Percentiles rank a stretch among this genome's conserved stretches.
phyloP scores from a whole-genome alignment of 371 early-diverging fungal genomes.

The Apophysomyces variabilis region DNA sequence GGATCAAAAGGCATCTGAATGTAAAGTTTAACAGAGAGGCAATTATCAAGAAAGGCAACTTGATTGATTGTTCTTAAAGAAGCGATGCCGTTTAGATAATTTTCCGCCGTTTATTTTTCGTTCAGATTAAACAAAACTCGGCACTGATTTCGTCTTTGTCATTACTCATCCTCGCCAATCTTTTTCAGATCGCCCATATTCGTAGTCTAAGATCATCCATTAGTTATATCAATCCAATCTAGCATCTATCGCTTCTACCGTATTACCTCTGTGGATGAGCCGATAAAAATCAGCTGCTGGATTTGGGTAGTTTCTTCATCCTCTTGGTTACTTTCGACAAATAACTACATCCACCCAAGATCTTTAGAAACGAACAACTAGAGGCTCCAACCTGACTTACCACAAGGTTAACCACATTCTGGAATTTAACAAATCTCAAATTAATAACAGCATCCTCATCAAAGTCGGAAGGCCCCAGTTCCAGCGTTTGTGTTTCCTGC shows the following conservation, averaged over 20 bases:
- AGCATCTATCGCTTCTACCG: not conserved
- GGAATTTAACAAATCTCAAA: slow-evolving; percentile 93
- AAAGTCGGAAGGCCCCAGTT: slow-evolving; percentile 71
- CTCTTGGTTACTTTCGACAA: slow-evolving; percentile 81
- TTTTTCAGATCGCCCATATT: slow-evolving; percentile 57
- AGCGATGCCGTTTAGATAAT: no score
- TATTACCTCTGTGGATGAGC: slow-evolving; percentile 35
- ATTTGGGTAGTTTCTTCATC: slow-evolving; percentile 84
- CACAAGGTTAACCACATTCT: slow-evolving; percentile 75
- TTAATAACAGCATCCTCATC: slow-evolving; percentile 66
- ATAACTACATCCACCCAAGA: slow-evolving; percentile 50
- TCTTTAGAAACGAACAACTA: no score
- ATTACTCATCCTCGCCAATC: slow-evolving; percentile 35
- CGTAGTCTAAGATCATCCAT: slow-evolving; percentile 33
- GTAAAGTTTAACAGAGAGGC: no score
- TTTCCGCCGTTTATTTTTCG: not conserved
- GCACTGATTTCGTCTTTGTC: not conserved
- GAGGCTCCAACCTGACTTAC: slow-evolving; percentile 28
- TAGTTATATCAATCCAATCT: not conserved
- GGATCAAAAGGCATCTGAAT: no score
- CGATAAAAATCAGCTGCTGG: slow-evolving; percentile 79
- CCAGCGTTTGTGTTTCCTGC: slow-evolving; percentile 76
- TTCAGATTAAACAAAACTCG: not conserved
- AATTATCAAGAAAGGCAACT: no score
- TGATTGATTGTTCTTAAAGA: no score